phyloP scores from a whole-genome alignment of 139 green algal genomes.

The Limnomonas spitsbergensis region DNA sequence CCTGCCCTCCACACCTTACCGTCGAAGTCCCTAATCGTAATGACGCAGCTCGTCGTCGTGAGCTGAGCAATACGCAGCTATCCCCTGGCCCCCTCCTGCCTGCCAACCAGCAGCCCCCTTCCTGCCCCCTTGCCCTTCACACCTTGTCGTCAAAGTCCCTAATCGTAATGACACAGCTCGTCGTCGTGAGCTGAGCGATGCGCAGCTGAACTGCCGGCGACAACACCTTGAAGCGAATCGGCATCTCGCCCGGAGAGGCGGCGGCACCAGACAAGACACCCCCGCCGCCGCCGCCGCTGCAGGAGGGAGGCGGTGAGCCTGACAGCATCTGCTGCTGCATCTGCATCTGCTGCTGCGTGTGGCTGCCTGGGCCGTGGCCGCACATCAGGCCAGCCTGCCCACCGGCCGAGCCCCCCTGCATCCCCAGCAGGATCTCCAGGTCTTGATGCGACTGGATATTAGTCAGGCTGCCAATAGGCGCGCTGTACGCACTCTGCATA shows the following conservation, averaged over 20 bases:
- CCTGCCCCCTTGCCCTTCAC: too few species aligned
- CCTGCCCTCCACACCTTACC: too few species aligned
- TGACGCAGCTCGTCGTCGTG: too few species aligned
- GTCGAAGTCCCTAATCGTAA: slow-evolving; percentile 27
- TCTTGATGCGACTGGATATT: too few species aligned
- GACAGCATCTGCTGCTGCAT: background rate
- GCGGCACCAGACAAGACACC: background rate
- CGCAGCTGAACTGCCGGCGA: slow-evolving; percentile 19
- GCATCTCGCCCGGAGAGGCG: slow-evolving; percentile 4
- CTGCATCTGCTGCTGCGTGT: background rate
- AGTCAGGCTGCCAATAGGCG: too few species aligned
- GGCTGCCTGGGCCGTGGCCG: background rate
- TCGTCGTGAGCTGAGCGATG: slow-evolving; percentile 2
- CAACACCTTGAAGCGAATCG: slow-evolving; percentile 18
- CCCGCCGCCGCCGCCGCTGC: background rate
- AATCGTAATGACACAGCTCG: slow-evolving; percentile 22
- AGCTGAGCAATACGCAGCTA: too few species aligned
- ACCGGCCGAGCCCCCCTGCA: background rate
- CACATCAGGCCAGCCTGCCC: background rate
- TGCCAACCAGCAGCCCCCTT: too few species aligned
- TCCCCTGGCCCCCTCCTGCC: too few species aligned
- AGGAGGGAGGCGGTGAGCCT: background rate
- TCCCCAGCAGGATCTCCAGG: background rate
- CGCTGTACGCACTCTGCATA: too few species aligned
- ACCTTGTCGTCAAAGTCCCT: slow-evolving; percentile 33